Conservation (phyloP, 495 filamentous ascomycete species). For the Parachaetomium inaequale region DNA sequence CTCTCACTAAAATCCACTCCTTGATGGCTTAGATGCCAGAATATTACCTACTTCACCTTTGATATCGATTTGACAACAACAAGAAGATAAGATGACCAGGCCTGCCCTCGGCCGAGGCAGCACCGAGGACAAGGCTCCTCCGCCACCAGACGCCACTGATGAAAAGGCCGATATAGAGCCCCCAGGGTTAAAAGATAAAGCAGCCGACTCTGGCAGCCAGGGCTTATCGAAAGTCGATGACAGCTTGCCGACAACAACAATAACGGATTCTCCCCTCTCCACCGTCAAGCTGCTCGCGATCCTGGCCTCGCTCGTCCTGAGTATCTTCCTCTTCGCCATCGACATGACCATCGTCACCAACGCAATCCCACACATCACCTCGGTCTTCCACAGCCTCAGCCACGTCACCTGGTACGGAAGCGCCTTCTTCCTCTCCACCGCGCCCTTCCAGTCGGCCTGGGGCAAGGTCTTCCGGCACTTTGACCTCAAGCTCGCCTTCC, state of each 20-base stretch:
- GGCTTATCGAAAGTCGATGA: background rate
- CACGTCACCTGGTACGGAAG: background rate
- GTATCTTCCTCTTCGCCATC: background rate
- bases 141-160: background rate
- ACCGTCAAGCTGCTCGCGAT: background rate
- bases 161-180: background rate
- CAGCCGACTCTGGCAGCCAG: background rate
- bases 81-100: background rate
- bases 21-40: background rate
- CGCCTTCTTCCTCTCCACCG: background rate
- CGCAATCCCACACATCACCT: background rate
- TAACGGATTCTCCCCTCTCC: background rate
- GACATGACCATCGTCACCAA: background rate
- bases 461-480: conserved; percentile 10
- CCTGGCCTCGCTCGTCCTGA: background rate
- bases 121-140: background rate
- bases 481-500: conserved; percentile 15
- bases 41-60: background rate
- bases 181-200: background rate
- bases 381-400: background rate
- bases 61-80: background rate
- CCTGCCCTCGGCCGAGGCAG: background rate
- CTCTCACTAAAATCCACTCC: background rate
- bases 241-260: background rate
- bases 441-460: background rate